Conservation (phyloP, 345 rosid genomes). For the Arabidopsis arenosa region DNA sequence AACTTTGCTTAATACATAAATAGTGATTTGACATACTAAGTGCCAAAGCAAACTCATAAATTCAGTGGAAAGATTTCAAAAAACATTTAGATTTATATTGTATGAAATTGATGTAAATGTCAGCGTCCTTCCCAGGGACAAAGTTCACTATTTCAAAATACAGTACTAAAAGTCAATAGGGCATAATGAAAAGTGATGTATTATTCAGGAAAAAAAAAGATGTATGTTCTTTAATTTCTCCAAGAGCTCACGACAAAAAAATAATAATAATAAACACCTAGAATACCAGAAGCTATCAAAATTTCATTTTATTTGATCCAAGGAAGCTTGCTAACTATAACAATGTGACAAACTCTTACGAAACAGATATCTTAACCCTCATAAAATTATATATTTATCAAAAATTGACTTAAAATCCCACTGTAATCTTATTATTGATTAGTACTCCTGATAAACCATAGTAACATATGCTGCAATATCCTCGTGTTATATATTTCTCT, state of each 20-base stretch:
- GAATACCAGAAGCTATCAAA: neutral
- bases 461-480: conserved; percentile 15
- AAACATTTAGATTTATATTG: neutral
- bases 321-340: conserved; percentile 12
- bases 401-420: conserved; percentile 11
- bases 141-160: neutral
- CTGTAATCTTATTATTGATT: neutral
- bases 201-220: neutral
- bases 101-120: conserved; percentile 10
- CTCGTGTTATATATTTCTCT: conserved; percentile 1
- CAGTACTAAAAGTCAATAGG: neutral
- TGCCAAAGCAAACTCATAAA: conserved; percentile 18
- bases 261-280: neutral
- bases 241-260: neutral
- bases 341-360: conserved; percentile 4
- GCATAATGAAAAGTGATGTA: conserved; percentile 7
- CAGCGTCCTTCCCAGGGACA: conserved; percentile 7
- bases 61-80: neutral
- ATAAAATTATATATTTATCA: neutral
- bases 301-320: neutral
- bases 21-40: conserved; percentile 13
- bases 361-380: conserved; percentile 7
- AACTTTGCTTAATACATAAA: conserved; percentile 9
- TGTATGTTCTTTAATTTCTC: conserved; percentile 11
- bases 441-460: conserved; percentile 9